These are phyloP conservation scores for Pythium aquatile DNA, from an alignment of 352 stramenopile genomes.

Conservation along the genomic window DNA sequence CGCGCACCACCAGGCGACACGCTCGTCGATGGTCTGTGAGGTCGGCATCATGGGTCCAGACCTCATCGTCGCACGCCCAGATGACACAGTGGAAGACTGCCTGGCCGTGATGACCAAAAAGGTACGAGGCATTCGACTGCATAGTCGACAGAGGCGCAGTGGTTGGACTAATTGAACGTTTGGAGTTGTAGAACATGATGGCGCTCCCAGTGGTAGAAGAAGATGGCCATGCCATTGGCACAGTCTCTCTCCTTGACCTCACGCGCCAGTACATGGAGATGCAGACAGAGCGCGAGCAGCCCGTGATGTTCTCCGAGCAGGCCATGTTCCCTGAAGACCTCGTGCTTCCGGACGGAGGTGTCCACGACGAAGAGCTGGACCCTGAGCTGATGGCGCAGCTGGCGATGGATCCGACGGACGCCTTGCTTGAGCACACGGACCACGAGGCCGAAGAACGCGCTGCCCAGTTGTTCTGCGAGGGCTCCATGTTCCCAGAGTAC, in stretches of 20 bases:
- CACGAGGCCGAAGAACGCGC: constrained; percentile 51
- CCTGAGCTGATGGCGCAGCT: constrained; percentile 14
- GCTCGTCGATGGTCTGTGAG: constrained; percentile 33
- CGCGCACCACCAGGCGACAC: constrained; percentile 26
- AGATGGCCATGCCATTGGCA: constrained; percentile 38
- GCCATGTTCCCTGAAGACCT: constrained; percentile 39
- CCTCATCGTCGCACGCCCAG: constrained; percentile 37
- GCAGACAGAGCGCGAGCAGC: constrained; percentile 1
- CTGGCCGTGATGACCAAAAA: constrained; percentile 40
- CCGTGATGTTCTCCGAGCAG: constrained; percentile 30
- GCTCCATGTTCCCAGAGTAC: constrained; percentile 66
- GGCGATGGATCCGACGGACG: constrained; percentile 18
- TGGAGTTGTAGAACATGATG: constrained; percentile 28
- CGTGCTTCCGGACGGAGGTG: constrained; percentile 24
- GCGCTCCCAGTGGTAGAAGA: constrained; percentile 39
- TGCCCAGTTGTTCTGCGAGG: constrained; percentile 52
- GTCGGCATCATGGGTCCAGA: constrained; percentile 37
- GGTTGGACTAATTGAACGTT: background rate
- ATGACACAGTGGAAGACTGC: constrained; percentile 41
- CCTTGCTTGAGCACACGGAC: constrained; percentile 21
- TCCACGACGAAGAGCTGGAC: constrained; percentile 35
- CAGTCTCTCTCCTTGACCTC: constrained; percentile 34
- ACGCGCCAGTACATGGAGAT: constrained; percentile 37
- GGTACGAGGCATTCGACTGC: constrained; percentile 14
- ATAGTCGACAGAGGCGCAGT: background rate